These are phyloP conservation scores for Pseudognaphalium luteoalbum DNA, from an alignment of 129 eudicot genomes.

Conservation along the genomic window DNA sequence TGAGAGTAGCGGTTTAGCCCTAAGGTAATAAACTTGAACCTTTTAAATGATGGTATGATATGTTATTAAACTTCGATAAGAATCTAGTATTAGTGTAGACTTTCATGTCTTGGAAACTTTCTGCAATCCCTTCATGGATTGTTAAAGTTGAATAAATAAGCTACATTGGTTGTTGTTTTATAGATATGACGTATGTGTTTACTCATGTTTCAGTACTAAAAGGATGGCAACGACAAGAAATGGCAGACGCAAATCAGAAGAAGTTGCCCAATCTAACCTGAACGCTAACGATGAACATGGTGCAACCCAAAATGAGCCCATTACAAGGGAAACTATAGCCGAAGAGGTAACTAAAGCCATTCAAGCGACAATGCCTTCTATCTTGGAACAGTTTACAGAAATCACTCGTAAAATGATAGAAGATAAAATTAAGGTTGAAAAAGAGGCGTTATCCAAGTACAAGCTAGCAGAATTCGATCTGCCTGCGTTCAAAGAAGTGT, in stretches of 20 bases:
- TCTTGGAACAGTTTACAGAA: neutral
- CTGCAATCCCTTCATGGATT: no score
- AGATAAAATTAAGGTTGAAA: neutral
- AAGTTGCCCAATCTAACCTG: neutral
- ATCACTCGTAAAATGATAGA: neutral
- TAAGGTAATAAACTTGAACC: no score
- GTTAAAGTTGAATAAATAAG: no score
- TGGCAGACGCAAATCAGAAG: neutral
- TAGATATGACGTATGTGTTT: no score
- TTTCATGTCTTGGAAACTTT: no score
- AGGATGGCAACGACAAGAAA: neutral
- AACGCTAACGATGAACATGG: neutral
- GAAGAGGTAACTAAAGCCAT: slow-evolving; percentile 8
- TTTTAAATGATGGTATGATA: no score
- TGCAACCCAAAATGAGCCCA: neutral
- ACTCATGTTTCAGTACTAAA: neutral
- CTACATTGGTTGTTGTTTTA: no score
- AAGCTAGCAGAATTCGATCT: neutral
- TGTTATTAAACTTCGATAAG: no score
- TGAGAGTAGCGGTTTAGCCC: no score
- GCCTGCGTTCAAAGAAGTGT: neutral
- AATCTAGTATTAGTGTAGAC: no score
- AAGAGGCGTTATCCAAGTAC: neutral
- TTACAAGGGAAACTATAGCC: neutral
- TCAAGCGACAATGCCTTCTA: neutral